phyloP scores from a whole-genome alignment of 1,139 yeast species.

The Pichia cactophila region DNA sequence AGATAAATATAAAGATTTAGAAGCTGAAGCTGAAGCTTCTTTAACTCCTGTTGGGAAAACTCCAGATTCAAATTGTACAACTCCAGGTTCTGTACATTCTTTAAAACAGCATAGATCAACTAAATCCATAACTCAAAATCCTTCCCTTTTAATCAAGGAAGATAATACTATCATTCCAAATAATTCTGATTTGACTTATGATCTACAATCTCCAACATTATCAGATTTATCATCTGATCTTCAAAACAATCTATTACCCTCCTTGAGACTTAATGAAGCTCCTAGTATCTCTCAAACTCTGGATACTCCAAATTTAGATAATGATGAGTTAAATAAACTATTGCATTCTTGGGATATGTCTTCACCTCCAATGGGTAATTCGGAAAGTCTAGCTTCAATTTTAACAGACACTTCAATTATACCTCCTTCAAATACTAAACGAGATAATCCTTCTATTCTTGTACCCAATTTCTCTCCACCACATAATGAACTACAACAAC shows the following conservation, averaged over 20 bases:
- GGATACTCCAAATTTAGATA: constrained; percentile 2
- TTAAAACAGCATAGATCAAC: background rate
- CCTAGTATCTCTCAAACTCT: background rate
- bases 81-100: background rate
- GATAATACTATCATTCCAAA: background rate
- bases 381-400: constrained; percentile 20
- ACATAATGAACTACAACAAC: background rate
- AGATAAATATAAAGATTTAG: constrained; percentile 15
- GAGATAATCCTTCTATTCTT: background rate
- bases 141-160: background rate
- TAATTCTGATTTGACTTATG: background rate
- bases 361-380: constrained; percentile 20
- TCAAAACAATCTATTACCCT: background rate
- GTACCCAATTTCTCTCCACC: background rate
- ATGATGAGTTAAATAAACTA: constrained; percentile 12
- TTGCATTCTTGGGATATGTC: constrained; percentile 25
- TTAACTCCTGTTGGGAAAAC: background rate
- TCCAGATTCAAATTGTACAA: background rate
- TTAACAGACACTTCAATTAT: constrained; percentile 11
- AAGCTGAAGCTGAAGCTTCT: background rate
- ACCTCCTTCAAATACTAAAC: background rate
- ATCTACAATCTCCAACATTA: background rate
- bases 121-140: background rate
- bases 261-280: background rate
- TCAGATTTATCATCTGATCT: background rate